phyloP scores from a whole-genome alignment of 768 basidiomycete genomes.

The Termitomyces titanicus region DNA sequence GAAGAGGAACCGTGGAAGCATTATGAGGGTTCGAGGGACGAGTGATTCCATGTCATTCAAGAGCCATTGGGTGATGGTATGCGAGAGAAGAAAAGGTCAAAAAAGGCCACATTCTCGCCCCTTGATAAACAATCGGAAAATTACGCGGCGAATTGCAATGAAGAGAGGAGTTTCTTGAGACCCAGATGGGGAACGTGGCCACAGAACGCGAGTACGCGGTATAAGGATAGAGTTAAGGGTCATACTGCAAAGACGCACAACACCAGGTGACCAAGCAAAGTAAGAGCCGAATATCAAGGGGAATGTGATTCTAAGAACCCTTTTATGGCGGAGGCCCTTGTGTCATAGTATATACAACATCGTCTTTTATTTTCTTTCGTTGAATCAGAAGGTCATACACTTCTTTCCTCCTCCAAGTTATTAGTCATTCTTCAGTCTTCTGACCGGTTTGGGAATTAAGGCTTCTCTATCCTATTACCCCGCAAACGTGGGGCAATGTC shows the following conservation, averaged over 20 bases:
- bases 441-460: no score
- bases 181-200: not conserved
- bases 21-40: not conserved
- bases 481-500: slow-evolving; percentile 3
- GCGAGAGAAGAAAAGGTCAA: not conserved
- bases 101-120: not conserved
- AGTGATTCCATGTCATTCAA: not conserved
- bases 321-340: no score
- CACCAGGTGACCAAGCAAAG: not conserved
- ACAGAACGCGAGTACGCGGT: not conserved
- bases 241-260: not conserved
- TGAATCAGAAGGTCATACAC: not conserved
- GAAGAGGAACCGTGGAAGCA: not conserved
- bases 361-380: not conserved
- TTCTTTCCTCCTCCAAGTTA: not conserved
- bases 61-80: not conserved
- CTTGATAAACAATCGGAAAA: not conserved
- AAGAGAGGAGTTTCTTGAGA: not conserved
- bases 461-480: not conserved
- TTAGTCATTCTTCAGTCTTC: no score
- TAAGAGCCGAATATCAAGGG: not conserved
- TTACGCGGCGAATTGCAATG: not conserved
- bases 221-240: not conserved
- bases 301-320: no score
- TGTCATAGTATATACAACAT: not conserved